Evolutionary conservation across 495 filamentous ascomycete genomes (phyloP).

Genomic region (Neurospora tetrasperma): DNA sequence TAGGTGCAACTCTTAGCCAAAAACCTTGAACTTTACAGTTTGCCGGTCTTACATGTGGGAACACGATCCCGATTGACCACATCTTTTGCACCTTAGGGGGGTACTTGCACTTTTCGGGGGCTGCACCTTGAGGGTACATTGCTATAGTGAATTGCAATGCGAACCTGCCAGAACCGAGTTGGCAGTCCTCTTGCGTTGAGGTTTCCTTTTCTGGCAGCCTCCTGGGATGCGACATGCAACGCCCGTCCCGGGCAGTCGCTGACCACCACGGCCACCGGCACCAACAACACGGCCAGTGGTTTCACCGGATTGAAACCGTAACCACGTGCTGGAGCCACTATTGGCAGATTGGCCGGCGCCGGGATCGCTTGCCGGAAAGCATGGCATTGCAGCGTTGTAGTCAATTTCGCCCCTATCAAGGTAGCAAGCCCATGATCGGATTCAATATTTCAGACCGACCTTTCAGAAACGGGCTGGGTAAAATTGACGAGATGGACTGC

Average conservation of each 20-base stretch:
- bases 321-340: background rate
- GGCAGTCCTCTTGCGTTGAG: background rate
- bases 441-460: background rate
- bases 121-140: too few species aligned
- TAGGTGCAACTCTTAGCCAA: too few species aligned
- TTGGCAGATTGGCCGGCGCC: background rate
- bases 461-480: background rate
- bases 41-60: too few species aligned
- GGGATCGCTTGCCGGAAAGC: background rate
- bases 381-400: background rate
- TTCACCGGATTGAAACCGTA: background rate
- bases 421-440: background rate
- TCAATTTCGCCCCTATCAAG: background rate
- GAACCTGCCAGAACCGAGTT: background rate
- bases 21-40: too few species aligned
- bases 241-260: background rate
- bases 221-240: background rate
- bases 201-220: background rate
- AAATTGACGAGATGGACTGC: background rate
- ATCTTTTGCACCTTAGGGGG: too few species aligned
- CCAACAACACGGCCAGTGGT: background rate
- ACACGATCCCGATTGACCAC: too few species aligned
- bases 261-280: background rate
- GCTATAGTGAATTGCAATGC: too few species aligned
- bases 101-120: too few species aligned